Conservation (phyloP, 2,329 filamentous ascomycete species). For the Metarhizium humberi region DNA sequence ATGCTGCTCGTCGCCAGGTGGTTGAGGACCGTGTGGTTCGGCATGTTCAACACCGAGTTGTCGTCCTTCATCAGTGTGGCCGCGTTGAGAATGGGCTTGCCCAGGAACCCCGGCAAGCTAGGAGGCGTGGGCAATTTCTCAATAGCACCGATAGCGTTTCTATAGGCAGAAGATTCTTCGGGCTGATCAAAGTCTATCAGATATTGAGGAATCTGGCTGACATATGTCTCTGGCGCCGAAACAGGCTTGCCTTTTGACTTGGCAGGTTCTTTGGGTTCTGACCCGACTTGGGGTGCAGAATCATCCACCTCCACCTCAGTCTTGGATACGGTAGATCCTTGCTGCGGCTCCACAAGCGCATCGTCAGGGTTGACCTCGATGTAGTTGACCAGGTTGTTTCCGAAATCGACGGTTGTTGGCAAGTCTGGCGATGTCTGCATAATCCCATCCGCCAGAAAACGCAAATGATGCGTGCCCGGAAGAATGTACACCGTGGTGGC, state of each 20-base stretch:
- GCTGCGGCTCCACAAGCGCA: conserved; percentile 30
- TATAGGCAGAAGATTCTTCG: conserved; percentile 67
- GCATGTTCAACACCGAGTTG: conserved; percentile 92
- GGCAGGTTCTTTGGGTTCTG: conserved; percentile 29
- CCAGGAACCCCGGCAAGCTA: conserved; percentile 78
- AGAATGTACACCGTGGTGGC: conserved; percentile 73
- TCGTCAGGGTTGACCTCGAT: conserved; percentile 84
- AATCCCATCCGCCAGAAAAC: conserved; percentile 88
- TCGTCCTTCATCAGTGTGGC: conserved; percentile 93
- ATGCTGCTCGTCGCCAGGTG: conserved; percentile 97
- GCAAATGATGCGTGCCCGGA: conserved; percentile 91
- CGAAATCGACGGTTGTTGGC: conserved; percentile 94
- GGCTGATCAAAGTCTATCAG: conserved; percentile 78
- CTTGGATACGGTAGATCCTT: conserved; percentile 10
- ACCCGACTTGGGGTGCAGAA: conserved; percentile 2
- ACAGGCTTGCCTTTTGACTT: conserved; percentile 46
- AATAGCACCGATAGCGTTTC: conserved; percentile 64
- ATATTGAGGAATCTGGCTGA: conserved; percentile 70
- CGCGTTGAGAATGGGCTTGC: conserved; percentile 90
- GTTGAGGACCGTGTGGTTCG: conserved; percentile 94
- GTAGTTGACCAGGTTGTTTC: conserved; percentile 97
- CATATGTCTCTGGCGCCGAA: conserved; percentile 52
- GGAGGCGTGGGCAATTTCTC: conserved; percentile 77
- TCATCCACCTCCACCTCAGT: conserved; percentile 5
- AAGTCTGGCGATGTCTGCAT: conserved; percentile 83